Evolutionary conservation across 768 basidiomycete species (phyloP).

Genomic region (Phlegmacium glaucopus): DNA sequence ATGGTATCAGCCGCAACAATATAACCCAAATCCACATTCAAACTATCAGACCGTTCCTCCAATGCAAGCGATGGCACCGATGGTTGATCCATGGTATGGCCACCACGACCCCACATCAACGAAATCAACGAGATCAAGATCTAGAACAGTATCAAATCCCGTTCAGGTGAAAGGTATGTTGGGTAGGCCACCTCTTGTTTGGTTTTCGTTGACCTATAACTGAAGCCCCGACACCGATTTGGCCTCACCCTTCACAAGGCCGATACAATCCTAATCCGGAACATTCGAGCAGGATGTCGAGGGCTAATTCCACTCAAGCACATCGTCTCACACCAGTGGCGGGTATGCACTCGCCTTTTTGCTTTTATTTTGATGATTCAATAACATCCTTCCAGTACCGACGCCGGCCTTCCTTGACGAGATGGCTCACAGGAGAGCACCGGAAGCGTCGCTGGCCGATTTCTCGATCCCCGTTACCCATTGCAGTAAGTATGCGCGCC

Average conservation of each 20-base stretch:
- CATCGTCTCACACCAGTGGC: constrained; percentile 14
- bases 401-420: constrained; percentile 23
- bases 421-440: constrained; percentile 6
- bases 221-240: constrained; percentile 24
- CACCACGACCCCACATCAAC: constrained; percentile 2
- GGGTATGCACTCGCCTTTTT: constrained; percentile 17
- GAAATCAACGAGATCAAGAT: constrained; percentile 8
- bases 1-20: constrained; percentile 1
- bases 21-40: too few relatives aligned
- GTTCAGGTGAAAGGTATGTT: constrained; percentile 20
- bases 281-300: constrained; percentile 15
- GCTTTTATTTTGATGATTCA: constrained; percentile 6
- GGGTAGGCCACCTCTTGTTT: constrained; percentile 6
- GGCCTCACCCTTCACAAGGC: constrained; percentile 27
- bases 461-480: too few relatives aligned
- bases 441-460: too few relatives aligned
- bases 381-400: constrained; percentile 14
- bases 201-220: constrained; percentile 7
- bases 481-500: too few relatives aligned
- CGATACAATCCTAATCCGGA: constrained; percentile 20
- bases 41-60: too few relatives aligned
- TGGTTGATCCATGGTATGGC: constrained; percentile 8
- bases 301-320: constrained; percentile 6
- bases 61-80: constrained; percentile 20
- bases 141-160: constrained; percentile 18